These are phyloP conservation scores for Chaetomium globosum DNA, from an alignment of 2,329 filamentous ascomycete genomes.

Conservation along the genomic window DNA sequence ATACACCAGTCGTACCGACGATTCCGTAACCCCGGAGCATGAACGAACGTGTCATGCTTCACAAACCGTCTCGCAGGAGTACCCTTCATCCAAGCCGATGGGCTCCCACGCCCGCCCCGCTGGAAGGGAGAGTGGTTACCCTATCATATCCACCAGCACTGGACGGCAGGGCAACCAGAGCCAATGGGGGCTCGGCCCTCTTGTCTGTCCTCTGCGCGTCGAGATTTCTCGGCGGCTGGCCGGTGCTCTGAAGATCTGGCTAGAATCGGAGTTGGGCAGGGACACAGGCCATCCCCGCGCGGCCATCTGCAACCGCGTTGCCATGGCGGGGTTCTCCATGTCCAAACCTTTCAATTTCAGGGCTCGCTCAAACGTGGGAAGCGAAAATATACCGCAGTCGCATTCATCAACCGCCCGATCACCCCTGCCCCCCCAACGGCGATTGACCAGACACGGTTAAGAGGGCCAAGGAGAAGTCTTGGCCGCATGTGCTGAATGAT, in stretches of 20 bases:
- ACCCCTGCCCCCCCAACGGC: slow-evolving; percentile 9
- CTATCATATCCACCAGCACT: slow-evolving; percentile 9
- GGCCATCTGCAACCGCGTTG: slow-evolving; percentile 12
- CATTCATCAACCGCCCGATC: slow-evolving; percentile 19
- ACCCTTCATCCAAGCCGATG: slow-evolving; percentile 3
- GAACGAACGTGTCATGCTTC: slow-evolving; percentile 6
- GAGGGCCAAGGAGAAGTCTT: neutral
- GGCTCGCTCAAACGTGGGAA: slow-evolving; percentile 14
- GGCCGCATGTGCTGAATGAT: slow-evolving; percentile 19
- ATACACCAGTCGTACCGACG: neutral
- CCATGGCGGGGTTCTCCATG: slow-evolving; percentile 22
- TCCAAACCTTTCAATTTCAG: slow-evolving; percentile 14
- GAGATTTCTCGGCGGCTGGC: slow-evolving; percentile 12
- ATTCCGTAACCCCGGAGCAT: neutral
- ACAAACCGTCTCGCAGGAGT: neutral
- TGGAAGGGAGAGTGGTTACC: neutral
- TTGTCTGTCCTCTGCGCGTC: neutral
- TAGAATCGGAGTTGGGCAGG: slow-evolving; percentile 33
- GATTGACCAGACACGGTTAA: neutral
- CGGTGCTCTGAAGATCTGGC: slow-evolving; percentile 17
- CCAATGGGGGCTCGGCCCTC: neutral
- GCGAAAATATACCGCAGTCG: slow-evolving; percentile 33
- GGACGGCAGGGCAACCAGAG: neutral
- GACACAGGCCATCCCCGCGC: slow-evolving; percentile 17
- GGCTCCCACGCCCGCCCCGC: neutral